Conservation (phyloP, 1,284 basidiomycete genomes). For the Boletellus sp. region DNA sequence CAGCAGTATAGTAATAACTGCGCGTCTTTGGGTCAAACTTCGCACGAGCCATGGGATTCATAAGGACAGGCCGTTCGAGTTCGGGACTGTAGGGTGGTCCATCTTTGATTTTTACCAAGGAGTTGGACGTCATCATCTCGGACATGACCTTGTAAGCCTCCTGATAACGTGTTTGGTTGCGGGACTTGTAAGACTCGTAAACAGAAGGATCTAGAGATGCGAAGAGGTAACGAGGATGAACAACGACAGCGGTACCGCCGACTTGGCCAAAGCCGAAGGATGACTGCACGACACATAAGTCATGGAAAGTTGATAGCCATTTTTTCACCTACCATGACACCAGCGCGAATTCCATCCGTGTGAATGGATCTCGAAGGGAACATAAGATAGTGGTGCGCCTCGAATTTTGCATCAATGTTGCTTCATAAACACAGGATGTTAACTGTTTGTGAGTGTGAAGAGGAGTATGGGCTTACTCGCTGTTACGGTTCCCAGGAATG, state of each 20-base stretch:
- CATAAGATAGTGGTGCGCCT: constrained; percentile 87
- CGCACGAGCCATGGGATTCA: constrained; percentile 91
- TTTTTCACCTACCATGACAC: constrained; percentile 67
- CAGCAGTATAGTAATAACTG: constrained; percentile 75
- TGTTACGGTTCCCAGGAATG: constrained; percentile 95
- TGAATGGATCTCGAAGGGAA: constrained; percentile 96
- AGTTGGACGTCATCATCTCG: constrained; percentile 91
- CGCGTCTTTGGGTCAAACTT: constrained; percentile 81
- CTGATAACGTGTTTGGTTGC: constrained; percentile 68
- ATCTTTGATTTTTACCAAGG: constrained; percentile 94
- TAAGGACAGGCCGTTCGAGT: constrained; percentile 82
- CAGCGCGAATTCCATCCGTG: constrained; percentile 88
- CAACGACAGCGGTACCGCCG: constrained; percentile 84
- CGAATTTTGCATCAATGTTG: constrained; percentile 92
- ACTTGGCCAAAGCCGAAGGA: constrained; percentile 99
- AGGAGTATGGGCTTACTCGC: constrained; percentile 57
- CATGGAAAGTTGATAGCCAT: neutral
- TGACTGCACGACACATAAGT: constrained; percentile 48
- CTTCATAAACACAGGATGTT: constrained; percentile 35
- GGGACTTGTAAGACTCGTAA: constrained; percentile 74
- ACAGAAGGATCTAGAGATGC: constrained; percentile 72
- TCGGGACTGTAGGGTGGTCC: constrained; percentile 88
- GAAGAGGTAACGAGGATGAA: constrained; percentile 91
- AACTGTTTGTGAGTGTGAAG: constrained; percentile 19
- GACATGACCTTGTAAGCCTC: constrained; percentile 91